A percentile compares a stretch with the other conserved stretches of the same genome.
Conservation (phyloP, 768 basidiomycete genomes). For the Pleurotus pulmonarius region DNA sequence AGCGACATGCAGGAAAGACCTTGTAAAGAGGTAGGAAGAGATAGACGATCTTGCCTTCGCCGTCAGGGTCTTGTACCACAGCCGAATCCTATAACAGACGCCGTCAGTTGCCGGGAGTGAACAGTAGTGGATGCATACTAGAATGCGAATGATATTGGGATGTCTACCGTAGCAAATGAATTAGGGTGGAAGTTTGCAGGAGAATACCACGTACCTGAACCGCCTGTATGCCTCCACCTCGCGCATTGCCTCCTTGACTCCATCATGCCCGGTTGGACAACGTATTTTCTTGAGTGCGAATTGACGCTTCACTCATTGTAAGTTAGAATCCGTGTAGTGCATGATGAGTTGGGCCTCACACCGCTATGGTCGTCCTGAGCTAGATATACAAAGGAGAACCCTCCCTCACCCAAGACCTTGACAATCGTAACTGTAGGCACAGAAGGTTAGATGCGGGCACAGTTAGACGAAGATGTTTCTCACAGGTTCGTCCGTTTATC, state of each 20-base stretch:
- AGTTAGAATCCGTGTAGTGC: background rate
- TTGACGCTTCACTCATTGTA: conserved; percentile 52
- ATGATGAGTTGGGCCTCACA: conserved; percentile 38
- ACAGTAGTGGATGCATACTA: conserved; percentile 41
- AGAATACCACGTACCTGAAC: conserved; percentile 66
- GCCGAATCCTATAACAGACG: conserved; percentile 70
- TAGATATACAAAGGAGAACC: conserved; percentile 89
- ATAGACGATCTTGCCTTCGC: conserved; percentile 93
- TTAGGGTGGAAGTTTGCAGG: background rate
- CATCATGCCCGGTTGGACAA: conserved; percentile 84
- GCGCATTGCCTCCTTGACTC: conserved; percentile 84
- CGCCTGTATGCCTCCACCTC: conserved; percentile 92
- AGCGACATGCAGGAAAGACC: conserved; percentile 32
- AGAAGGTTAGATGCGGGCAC: background rate
- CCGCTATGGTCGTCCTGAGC: conserved; percentile 85
- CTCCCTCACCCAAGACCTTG: conserved; percentile 93
- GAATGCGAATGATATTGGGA: conserved; percentile 93
- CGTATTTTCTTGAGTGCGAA: conserved; percentile 98
- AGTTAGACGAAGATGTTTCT: conserved; percentile 25
- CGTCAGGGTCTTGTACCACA: conserved; percentile 89
- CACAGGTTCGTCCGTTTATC: conserved; percentile 93
- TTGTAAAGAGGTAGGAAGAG: conserved; percentile 94
- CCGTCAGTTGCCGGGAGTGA: conserved; percentile 13
- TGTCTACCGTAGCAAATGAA: conserved; percentile 49
- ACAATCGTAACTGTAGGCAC: conserved; percentile 72